These are phyloP conservation scores for Melampsora americana DNA, from an alignment of 1,284 basidiomycete genomes.

Conservation along the genomic window DNA sequence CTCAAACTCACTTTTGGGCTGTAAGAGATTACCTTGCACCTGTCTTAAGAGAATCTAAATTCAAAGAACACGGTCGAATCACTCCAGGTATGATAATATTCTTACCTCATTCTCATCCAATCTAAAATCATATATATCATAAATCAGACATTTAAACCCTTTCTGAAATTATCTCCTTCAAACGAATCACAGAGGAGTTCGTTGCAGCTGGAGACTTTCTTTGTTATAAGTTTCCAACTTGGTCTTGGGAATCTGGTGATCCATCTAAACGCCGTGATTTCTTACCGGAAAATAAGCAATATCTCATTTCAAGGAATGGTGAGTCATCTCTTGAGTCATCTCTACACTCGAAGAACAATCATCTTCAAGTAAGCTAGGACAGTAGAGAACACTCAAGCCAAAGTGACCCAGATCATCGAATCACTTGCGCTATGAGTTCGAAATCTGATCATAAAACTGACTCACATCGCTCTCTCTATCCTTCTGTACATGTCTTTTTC, in stretches of 20 bases:
- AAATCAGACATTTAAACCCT: background rate
- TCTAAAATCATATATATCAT: conserved; percentile 16
- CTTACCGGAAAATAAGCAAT: conserved; percentile 91
- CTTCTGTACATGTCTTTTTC: too few relatives aligned
- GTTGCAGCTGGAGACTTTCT: conserved; percentile 84
- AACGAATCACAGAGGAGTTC: conserved; percentile 72
- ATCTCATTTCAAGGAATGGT: conserved; percentile 81
- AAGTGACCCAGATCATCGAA: too few relatives aligned
- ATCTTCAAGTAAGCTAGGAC: too few relatives aligned
- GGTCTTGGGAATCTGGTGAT: conserved; percentile 84
- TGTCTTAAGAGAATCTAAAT: conserved; percentile 94
- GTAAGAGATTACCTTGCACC: conserved; percentile 95
- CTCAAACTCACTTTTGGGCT: conserved; percentile 83
- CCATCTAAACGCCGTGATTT: conserved; percentile 79
- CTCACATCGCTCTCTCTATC: background rate
- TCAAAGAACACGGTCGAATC: conserved; percentile 96
- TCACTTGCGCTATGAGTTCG: too few relatives aligned
- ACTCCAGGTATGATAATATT: conserved; percentile 71
- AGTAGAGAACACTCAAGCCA: background rate
- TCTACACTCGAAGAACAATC: too few relatives aligned
- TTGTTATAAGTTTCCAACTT: conserved; percentile 91
- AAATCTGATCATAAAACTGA: too few relatives aligned
- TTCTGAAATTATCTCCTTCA: conserved; percentile 12
- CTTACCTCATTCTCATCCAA: conserved; percentile 47
- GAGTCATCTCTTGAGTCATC: conserved; percentile 51